Base-by-base conservation (phyloP, 148 eudicot genomes). In the Gaultheria prostrata region DNA sequence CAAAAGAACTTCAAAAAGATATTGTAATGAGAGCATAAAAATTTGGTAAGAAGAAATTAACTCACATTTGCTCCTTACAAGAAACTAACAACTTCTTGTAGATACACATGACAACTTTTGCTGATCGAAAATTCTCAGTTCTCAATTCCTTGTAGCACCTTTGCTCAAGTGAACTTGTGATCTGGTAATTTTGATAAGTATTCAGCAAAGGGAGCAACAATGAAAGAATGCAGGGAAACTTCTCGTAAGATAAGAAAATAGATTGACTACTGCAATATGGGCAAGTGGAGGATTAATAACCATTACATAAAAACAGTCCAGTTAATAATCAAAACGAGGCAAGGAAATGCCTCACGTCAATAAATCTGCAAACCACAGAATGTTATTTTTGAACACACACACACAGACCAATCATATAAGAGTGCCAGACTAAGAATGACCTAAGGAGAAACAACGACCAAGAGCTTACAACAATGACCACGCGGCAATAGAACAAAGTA, bases 61-160 rank as follows among this genome's bases (percentile, higher is more conserved):
- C 99, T 89, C 88, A 97, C 99, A 97, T 90, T 92, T 95, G 98
- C 78, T 97, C 99, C 90, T 88, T 95, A 85, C 99, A 97, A 70
- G 96, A 85, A 39, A 86, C 63, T 86, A 95, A 80, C 86, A 97
- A 85, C 84, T 95, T 97, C 91, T 86, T 91, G 91, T 95, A 97
- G 76, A 97, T 89, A 65, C 86, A 89, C 93, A 92, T 89, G 84
- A 93, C 95, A 83, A 90, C 81, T 89, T 93, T 97, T 51, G 90
- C 96, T 8, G 90, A 87, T 56, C 83, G 88, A 80, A 85, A 93
- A 78, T 95, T 97, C 83, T 91, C 94, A 80, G 51, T 85, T 67
- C 98, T 88, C 83, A 97, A 83, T 87, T 97, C 99, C 90, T 93
- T 97, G 90, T 93, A 97, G 85, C 90, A 97, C 82, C 94, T 91